Evolutionary conservation across 2,329 filamentous ascomycete species (phyloP).

Genomic region (Ascochyta koolunga): DNA sequence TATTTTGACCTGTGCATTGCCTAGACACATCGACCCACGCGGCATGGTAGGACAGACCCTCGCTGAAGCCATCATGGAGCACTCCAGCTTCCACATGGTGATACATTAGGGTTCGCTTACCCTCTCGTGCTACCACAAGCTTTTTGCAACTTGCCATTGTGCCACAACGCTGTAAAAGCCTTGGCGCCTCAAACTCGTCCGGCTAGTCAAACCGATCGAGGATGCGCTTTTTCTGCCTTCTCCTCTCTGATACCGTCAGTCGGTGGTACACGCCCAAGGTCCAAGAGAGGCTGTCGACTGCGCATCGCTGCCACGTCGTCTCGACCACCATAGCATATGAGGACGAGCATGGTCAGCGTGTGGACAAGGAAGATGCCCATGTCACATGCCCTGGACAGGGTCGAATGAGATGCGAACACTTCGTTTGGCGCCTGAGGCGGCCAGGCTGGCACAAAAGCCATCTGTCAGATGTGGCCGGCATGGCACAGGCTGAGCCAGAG

Average conservation of each 20-base stretch:
- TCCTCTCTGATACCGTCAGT: slow-evolving; percentile 34
- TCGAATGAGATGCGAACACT: slow-evolving; percentile 44
- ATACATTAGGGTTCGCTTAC: slow-evolving; percentile 37
- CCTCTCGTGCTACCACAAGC: slow-evolving; percentile 28
- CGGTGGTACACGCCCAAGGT: slow-evolving; percentile 35
- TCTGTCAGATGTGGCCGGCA: slow-evolving; percentile 35
- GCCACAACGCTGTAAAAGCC: slow-evolving; percentile 21
- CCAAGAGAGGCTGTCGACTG: slow-evolving; percentile 16
- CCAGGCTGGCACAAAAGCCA: slow-evolving; percentile 17
- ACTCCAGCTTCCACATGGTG: slow-evolving; percentile 30
- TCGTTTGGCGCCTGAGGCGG: slow-evolving; percentile 45
- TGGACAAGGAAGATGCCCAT: slow-evolving; percentile 10
- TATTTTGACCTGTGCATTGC: slow-evolving; percentile 48
- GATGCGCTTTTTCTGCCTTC: slow-evolving; percentile 20
- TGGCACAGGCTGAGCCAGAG: slow-evolving; percentile 4
- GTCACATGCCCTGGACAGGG: slow-evolving; percentile 18
- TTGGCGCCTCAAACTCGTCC: neutral
- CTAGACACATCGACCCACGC: slow-evolving; percentile 43
- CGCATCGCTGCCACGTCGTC: slow-evolving; percentile 37
- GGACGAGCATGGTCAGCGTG: slow-evolving; percentile 11
- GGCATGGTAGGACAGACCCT: slow-evolving; percentile 39
- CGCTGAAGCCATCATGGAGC: slow-evolving; percentile 13
- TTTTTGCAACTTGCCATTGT: slow-evolving; percentile 24
- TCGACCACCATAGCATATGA: slow-evolving; percentile 6
- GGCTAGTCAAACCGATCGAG: slow-evolving; percentile 1